phyloP scores from a whole-genome alignment of 768 basidiomycete species.

The Phlebiopsis flavidoalba region DNA sequence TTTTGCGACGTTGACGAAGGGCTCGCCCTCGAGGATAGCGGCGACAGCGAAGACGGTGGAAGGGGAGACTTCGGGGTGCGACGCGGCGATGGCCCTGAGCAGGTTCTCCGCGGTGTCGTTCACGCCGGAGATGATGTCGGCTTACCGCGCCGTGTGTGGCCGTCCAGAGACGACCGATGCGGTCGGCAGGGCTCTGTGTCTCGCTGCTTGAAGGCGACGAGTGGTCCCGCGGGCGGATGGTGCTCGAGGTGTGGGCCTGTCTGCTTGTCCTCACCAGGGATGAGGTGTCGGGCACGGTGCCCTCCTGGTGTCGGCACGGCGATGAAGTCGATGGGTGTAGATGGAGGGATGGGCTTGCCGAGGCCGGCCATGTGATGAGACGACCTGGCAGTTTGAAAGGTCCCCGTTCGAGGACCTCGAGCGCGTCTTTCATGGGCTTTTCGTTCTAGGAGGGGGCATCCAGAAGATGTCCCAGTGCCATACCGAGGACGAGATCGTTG shows the following conservation, averaged over 20 bases:
- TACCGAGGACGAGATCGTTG: conserved; percentile 95
- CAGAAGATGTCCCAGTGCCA: conserved; percentile 99
- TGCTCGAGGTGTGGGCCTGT: conserved; percentile 72
- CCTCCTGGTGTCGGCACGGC: conserved; percentile 87
- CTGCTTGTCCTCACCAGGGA: conserved; percentile 83
- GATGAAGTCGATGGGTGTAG: conserved; percentile 97
- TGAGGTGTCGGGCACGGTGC: conserved; percentile 83
- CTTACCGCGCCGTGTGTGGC: conserved; percentile 92
- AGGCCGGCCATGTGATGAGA: conserved; percentile 76
- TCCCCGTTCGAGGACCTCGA: conserved; percentile 93
- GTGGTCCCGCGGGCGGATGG: conserved; percentile 73
- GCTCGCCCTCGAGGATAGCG: conserved; percentile 89
- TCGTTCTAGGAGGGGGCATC: conserved; percentile 73
- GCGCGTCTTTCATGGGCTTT: conserved; percentile 93
- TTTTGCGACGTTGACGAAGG: conserved; percentile 99
- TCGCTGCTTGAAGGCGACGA: conserved; percentile 84
- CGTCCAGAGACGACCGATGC: too few species aligned
- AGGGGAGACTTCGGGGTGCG: conserved; percentile 93
- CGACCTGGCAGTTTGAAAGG: conserved; percentile 93
- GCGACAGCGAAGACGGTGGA: conserved; percentile 96
- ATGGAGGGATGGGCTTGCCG: conserved; percentile 88
- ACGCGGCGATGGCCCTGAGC: conserved; percentile 72
- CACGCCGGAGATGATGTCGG: conserved; percentile 88
- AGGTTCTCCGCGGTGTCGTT: conserved; percentile 93
- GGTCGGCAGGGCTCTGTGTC: conserved; percentile 64